Base-by-base conservation (phyloP, 345 rosid genomes). In the Microthlaspi erraticum region DNA sequence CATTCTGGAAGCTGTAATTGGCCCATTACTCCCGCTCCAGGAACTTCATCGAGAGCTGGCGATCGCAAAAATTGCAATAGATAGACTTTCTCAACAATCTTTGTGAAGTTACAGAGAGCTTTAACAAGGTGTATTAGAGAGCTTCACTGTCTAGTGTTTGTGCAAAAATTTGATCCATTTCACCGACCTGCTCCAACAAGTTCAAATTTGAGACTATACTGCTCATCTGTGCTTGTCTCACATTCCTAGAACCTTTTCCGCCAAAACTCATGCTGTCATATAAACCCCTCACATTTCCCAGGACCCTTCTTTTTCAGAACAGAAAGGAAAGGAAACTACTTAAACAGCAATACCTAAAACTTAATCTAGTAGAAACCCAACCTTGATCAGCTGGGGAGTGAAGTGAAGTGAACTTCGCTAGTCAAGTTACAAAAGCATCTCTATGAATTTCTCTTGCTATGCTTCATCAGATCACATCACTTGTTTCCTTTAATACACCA, bases 61-160 rank as follows among this genome's bases (percentile, higher is more conserved):
- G 91, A 94, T 91, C 5, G 97, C 99, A 78, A 91, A 94, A 39
- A 94, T 94, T 75, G 99, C 96, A 81, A 89, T 88, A 42, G 99
- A 91, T 20, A 94, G 93, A 75, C n/a, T 91, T 94, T 94, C 86
- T 94, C 99, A 74, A 94, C 98, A 79, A 94, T 91, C 85, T 94
- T 94, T 31, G 99, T 94, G 61, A 94, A 92, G 83, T 94, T 94
- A 86, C 99, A 91, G 56, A 94, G 93, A 79, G 99, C 98, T 80
- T 87, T 91, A 45, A 94, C 98, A 83, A 91, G 89, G 78, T 89
- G 90, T 81, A 94, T n/a, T n/a, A 59, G 52, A 91, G 89, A 55
- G 98, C 99, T 84, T 94, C 99, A 70, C 98, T 94, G 83, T 94
- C 91, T 68, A 94, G 78, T 50, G 98, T 91, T 34, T 87, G 82